Evolutionary conservation across 768 basidiomycete genomes (phyloP), one percentile per base, ranked within the genome.

Genomic region (Phlebiopsis flavidoalba): DNA sequence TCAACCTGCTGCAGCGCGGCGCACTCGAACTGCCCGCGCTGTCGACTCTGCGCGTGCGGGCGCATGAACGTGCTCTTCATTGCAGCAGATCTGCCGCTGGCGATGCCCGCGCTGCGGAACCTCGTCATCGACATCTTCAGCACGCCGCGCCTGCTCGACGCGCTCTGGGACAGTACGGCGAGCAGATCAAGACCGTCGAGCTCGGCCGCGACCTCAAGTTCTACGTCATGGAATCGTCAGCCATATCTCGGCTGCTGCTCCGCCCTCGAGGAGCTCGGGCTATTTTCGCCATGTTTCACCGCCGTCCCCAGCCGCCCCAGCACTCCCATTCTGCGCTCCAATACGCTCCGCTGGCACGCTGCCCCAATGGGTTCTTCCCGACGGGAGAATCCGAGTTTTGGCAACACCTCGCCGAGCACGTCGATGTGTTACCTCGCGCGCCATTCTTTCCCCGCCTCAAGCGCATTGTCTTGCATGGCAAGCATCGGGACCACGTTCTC

Each of bases 151-250:
- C 76, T 76, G 17, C 62, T 83, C 61, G 74, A 78, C 43, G 68
- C 70, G 31, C 60, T 87, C 21, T 86, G 83, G 84, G 71, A 76
- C 36, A 64, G 17, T 79, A 82, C 54, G 85, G 85, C 24, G 59
- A 64, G 50, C 83, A 81, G 60, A 76, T 88, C 49, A 73, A 74
- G 57, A 76, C 74, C 1, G 74, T 87, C 22, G 86, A 88, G 65
- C 78, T 88, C 58, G 86, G 86, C 36, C 77, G 72, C 62, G 79
- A 82, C 67, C 64, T 84, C 33, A 80, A 77, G 45, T 88, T 88
- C 69, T 72, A 79, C 48, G 68, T 82, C 58, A 67, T 67, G 47
- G 85, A 88, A 70, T 77, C 59, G 71, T 88, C 53, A 66, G 77
- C 5, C 56, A 68, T 7, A 79, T 84, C 66, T 89, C 48, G 72